Evolutionary conservation across 225 moss, liverwort and hornwort species (phyloP), one percentile per base, ranked within the genome.

Genomic region (Sphagnum tenellum): DNA sequence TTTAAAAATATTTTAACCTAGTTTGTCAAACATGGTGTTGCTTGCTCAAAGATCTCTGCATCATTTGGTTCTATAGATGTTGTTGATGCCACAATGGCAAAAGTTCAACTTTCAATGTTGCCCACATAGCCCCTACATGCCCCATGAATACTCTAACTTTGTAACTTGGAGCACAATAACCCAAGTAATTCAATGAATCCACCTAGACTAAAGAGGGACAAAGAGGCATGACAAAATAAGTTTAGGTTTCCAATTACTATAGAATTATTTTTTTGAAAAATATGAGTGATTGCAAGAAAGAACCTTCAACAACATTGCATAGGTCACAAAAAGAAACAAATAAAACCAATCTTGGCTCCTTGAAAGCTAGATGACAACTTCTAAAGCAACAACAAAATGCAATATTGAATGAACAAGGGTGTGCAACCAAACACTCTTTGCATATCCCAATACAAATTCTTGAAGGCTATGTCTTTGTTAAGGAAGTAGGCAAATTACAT

Each of bases 291-390:
- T 6, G 29, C 3, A 9, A 10, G 3, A 45, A 12, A 5, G 3
- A 3, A 3, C 3, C 44, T 45, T 53, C 12, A 57, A 63, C 57
- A 68, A 60, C 14, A 45, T 58, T 8, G 61, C 10, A 61, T n/a
- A 67, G 50, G 3, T 9, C 44, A 50, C n/a, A n/a, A 46, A 13
- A 11, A 46, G 29, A 46, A 14, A 48, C 47, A 64, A 7, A 3
- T 64, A 49, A 7, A 61, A 80, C 81, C 61, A 56, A 93, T 89
- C 89, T 93, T 93, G 56, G 93, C 93, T 45, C 60, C 74, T 45
- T 70, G 75, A 64, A 89, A 86, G 64, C 80, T 84, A 48, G 93
- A 89, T 10, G 89, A 89, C 44, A 93, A 84, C 67, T 93, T 93
- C 61, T 82, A 86, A 54, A 93, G 74, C 10, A 93, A 78, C 70